Percentiles rank a stretch among this genome's conserved stretches.
Conservation (phyloP, 306 rosid species). For the Senna tora region DNA sequence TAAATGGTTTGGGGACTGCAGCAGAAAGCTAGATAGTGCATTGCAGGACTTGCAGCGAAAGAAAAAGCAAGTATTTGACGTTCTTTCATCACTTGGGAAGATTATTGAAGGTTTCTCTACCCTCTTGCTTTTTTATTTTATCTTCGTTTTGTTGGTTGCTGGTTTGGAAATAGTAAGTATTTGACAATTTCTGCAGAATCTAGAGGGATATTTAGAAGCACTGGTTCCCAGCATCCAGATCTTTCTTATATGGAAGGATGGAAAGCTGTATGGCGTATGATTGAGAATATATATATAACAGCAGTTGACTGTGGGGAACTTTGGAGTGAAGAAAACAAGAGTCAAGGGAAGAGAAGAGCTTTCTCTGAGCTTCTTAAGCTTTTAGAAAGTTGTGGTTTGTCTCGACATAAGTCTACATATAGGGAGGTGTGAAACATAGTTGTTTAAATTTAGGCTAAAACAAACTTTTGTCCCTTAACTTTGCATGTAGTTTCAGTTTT, state of each 20-base stretch:
- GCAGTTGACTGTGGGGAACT: slow-evolving; percentile 59
- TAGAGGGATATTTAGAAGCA: slow-evolving; percentile 39
- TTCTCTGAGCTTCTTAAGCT: slow-evolving; percentile 74
- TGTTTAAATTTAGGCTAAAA: neutral
- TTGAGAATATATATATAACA: slow-evolving; percentile 55
- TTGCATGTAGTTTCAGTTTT: too few relatives aligned
- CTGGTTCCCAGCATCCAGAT: slow-evolving; percentile 40
- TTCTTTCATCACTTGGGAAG: slow-evolving; percentile 27
- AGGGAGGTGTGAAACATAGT: slow-evolving; percentile 52
- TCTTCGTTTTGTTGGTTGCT: slow-evolving; percentile 8
- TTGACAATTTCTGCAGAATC: slow-evolving; percentile 40
- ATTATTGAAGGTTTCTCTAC: slow-evolving; percentile 45
- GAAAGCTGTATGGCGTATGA: slow-evolving; percentile 62
- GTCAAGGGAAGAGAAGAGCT: slow-evolving; percentile 72
- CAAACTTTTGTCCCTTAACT: too few relatives aligned
- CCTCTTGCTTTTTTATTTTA: neutral
- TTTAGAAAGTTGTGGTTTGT: slow-evolving; percentile 73
- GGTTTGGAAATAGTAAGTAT: slow-evolving; percentile 1
- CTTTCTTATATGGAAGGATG: slow-evolving; percentile 53
- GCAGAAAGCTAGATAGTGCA: slow-evolving; percentile 44
- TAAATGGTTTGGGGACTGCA: slow-evolving; percentile 62
- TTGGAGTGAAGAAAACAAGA: slow-evolving; percentile 75
- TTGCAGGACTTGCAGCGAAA: slow-evolving; percentile 48
- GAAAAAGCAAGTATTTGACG: slow-evolving; percentile 38
- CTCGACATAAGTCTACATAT: slow-evolving; percentile 61